These are phyloP conservation scores for Trypanosoma boissoni DNA, from an alignment of 208 protist genomes.

Conservation along the genomic window DNA sequence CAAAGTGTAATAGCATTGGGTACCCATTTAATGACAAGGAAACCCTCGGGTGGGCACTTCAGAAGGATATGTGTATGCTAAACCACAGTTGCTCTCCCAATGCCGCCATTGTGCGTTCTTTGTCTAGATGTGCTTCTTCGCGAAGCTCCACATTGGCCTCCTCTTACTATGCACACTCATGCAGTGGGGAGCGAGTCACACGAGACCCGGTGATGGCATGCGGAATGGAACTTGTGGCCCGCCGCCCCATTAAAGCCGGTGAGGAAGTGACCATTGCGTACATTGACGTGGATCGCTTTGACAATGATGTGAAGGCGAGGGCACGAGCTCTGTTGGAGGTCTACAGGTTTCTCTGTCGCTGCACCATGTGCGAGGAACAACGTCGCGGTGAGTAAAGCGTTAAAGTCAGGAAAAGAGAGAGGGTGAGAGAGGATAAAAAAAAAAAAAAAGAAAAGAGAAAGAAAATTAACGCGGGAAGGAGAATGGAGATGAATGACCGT, in stretches of 20 bases:
- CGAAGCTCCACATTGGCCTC: no score
- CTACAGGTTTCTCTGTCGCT: slow-evolving; percentile 75
- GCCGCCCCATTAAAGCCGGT: slow-evolving; percentile 12
- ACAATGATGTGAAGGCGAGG: slow-evolving; percentile 36
- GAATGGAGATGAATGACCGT: neutral
- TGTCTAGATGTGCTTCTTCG: slow-evolving; percentile 15
- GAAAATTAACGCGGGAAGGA: neutral
- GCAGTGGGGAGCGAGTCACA: neutral
- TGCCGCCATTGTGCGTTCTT: slow-evolving; percentile 51
- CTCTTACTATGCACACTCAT: no score
- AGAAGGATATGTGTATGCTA: slow-evolving; percentile 69
- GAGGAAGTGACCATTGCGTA: slow-evolving; percentile 21
- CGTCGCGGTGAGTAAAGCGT: slow-evolving; percentile 8
- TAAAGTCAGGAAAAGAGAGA: neutral
- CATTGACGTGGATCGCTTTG: slow-evolving; percentile 50
- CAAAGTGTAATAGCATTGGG: slow-evolving; percentile 74
- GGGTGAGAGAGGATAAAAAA: no score
- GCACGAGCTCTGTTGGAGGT: slow-evolving; percentile 49
- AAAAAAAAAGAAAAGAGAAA: slow-evolving; percentile 6
- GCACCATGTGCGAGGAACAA: slow-evolving; percentile 39
- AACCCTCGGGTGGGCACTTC: slow-evolving; percentile 74
- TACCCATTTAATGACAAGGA: slow-evolving; percentile 66
- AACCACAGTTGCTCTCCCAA: slow-evolving; percentile 85
- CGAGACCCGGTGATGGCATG: neutral
- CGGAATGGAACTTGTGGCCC: slow-evolving; percentile 24